These are phyloP conservation scores for Claviceps arundinis DNA, from an alignment of 2,329 filamentous ascomycete species.

Conservation along the genomic window DNA sequence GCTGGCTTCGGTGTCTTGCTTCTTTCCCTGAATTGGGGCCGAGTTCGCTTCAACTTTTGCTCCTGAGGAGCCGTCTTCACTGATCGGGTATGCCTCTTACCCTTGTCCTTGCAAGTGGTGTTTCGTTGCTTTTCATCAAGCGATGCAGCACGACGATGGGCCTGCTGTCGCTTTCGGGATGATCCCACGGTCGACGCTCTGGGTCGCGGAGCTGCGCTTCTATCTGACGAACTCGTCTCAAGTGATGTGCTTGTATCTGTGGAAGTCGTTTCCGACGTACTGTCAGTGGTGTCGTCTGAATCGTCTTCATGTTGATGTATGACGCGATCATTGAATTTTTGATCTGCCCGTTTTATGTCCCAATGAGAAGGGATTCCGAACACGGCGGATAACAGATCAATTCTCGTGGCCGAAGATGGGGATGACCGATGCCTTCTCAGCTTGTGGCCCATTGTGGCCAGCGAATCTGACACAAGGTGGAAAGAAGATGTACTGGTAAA, in stretches of 20 bases:
- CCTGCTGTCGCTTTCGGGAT: constrained; percentile 1
- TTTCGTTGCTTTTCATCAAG: not conserved
- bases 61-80: not conserved
- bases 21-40: not conserved
- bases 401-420: constrained; percentile 3
- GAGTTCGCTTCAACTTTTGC: not conserved
- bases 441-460: constrained; percentile 10
- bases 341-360: constrained; percentile 4
- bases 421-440: constrained; percentile 1
- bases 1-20: not conserved
- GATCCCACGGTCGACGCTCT: not conserved
- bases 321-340: not conserved
- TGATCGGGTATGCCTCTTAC: not conserved
- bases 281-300: constrained; percentile 2
- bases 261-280: not conserved
- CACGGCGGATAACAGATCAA: constrained; percentile 15
- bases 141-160: not conserved
- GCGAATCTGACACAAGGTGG: not conserved
- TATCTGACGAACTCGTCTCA: not conserved
- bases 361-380: constrained; percentile 15
- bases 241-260: not conserved
- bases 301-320: not conserved
- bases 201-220: not conserved
- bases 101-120: not conserved
- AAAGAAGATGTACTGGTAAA: not conserved